A percentile compares a stretch with the other conserved stretches of the same genome.
These are phyloP conservation scores for Penicillium concentricum DNA, from an alignment of 2,329 filamentous ascomycete species.

Conservation along the genomic window DNA sequence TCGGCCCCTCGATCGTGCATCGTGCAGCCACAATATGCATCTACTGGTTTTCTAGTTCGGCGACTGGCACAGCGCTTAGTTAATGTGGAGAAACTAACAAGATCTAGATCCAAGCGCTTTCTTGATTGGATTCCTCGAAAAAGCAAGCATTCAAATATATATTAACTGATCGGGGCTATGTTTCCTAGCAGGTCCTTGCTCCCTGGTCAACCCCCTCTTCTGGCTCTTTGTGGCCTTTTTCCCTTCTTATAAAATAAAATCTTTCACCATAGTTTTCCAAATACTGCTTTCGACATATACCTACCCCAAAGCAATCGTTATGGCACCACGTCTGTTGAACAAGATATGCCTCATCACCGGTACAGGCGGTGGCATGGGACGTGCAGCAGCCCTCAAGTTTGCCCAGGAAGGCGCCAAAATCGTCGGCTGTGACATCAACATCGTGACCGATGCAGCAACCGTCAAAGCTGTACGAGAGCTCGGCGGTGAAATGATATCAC, in stretches of 20 bases:
- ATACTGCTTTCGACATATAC: neutral
- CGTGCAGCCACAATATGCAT: neutral
- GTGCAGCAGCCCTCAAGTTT: slow-evolving; percentile 6
- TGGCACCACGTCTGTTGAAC: neutral
- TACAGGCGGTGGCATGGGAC: neutral
- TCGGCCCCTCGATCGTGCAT: neutral
- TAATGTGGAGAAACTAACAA: neutral
- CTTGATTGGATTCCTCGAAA: neutral
- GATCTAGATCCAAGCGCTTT: neutral
- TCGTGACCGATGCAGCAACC: neutral
- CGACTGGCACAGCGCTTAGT: neutral
- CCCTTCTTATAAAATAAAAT: neutral
- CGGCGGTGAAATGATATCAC: slow-evolving; percentile 2
- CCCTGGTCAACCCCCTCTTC: neutral
- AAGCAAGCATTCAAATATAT: neutral
- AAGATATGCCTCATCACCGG: slow-evolving; percentile 5
- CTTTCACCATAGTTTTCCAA: neutral
- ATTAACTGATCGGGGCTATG: no score
- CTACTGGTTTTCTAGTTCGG: neutral
- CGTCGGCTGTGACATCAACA: neutral
- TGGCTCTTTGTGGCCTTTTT: neutral
- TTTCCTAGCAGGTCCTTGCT: neutral
- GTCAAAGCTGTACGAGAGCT: neutral
- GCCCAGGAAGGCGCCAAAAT: slow-evolving; percentile 1
- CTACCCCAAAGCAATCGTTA: neutral